phyloP scores from a whole-genome alignment of 331 rosid genomes.

The Malus hybrid region DNA sequence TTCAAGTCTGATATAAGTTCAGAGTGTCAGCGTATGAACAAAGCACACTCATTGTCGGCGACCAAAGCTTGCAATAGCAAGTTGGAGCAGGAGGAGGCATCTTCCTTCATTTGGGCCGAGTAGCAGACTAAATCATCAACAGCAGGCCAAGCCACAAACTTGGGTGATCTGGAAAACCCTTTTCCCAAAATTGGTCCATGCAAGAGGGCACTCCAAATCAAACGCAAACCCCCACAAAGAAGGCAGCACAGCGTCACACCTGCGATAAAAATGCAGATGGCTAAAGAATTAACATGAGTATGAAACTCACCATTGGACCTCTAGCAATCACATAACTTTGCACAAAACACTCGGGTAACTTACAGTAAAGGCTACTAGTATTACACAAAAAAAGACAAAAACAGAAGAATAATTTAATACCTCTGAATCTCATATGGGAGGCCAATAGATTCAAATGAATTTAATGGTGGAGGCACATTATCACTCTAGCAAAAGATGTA shows the following conservation, averaged over 20 bases:
- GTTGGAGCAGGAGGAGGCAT: slow-evolving; percentile 98
- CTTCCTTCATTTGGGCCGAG: slow-evolving; percentile 89
- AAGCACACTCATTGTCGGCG: slow-evolving; percentile 73
- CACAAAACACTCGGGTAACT: slow-evolving; percentile 42
- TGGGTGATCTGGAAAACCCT: slow-evolving; percentile 51
- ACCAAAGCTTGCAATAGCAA: slow-evolving; percentile 91
- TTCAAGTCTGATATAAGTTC: no score
- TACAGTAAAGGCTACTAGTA: slow-evolving; percentile 28
- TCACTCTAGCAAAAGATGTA: slow-evolving; percentile 50
- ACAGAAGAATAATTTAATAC: slow-evolving; percentile 51
- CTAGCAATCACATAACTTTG: slow-evolving; percentile 69
- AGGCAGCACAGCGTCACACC: slow-evolving; percentile 99
- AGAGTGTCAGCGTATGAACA: no score
- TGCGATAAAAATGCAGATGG: slow-evolving; percentile 86
- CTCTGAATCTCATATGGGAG: slow-evolving; percentile 93
- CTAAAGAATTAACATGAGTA: slow-evolving; percentile 69
- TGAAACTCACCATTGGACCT: slow-evolving; percentile 60
- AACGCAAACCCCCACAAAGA: slow-evolving; percentile 25
- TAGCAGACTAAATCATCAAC: slow-evolving; percentile 97
- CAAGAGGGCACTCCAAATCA: no score
- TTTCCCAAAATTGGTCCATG: no score
- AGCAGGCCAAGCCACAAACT: slow-evolving; percentile 88
- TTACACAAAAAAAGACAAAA: slow-evolving; percentile 5
- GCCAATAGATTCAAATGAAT: slow-evolving; percentile 62
- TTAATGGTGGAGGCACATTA: slow-evolving; percentile 70